phyloP scores from a whole-genome alignment of 1,284 basidiomycete species.

The Ustilago trichophora region DNA sequence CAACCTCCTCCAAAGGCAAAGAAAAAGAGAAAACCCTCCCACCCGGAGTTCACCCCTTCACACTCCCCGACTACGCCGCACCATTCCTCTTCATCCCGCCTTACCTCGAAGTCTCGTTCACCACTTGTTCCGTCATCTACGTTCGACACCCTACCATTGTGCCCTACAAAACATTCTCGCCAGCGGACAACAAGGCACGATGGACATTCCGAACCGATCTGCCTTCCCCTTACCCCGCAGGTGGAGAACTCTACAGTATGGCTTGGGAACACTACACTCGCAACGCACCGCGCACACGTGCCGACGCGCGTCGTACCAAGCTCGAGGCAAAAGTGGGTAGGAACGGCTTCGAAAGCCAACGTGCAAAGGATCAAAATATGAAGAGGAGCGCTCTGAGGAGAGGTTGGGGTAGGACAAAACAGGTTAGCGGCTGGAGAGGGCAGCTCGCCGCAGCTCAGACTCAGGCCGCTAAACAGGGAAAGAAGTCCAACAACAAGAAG shows the following conservation, averaged over 20 bases:
- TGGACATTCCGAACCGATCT: conserved; percentile 60
- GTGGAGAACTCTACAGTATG: conserved; percentile 61
- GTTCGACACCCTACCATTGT: conserved; percentile 94
- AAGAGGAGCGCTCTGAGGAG: conserved; percentile 50
- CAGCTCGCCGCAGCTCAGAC: conserved; percentile 22
- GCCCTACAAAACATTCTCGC: conserved; percentile 68
- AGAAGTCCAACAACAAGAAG: not conserved
- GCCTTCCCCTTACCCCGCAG: conserved; percentile 61
- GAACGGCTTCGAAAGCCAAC: conserved; percentile 49
- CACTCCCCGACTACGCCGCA: conserved; percentile 84
- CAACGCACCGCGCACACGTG: conserved; percentile 60
- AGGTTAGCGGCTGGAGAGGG: conserved; percentile 33
- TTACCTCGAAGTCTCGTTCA: conserved; percentile 89
- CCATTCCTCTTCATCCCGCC: conserved; percentile 95
- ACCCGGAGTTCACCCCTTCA: conserved; percentile 71
- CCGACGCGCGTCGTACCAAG: conserved; percentile 55
- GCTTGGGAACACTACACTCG: conserved; percentile 65
- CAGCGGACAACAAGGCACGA: conserved; percentile 5
- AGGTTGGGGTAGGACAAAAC: conserved; percentile 56
- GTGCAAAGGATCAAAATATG: conserved; percentile 54
- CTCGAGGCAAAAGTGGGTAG: conserved; percentile 52
- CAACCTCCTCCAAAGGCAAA: conserved; percentile 12
- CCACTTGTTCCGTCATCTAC: conserved; percentile 91
- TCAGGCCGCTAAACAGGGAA: too few species aligned
- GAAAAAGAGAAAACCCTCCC: conserved; percentile 46